Evolutionary conservation across 2,329 filamentous ascomycete genomes (phyloP).

Genomic region (Coniochaeta hoffmannii): DNA sequence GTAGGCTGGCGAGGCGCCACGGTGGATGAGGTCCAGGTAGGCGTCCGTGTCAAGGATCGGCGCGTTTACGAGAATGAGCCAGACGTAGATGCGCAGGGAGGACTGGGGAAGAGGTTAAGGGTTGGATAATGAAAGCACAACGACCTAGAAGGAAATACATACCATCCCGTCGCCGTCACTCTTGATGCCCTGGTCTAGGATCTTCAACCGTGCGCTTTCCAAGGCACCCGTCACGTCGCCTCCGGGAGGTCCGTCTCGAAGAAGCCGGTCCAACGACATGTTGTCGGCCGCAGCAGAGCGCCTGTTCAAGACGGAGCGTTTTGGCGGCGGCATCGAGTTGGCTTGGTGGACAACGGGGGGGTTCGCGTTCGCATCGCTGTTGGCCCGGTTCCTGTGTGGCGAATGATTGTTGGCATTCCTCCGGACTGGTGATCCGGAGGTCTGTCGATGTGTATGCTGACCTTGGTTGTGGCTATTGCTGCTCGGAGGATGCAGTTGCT

Average conservation of each 20-base stretch:
- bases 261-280: conserved; percentile 63
- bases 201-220: conserved; percentile 64
- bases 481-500: conserved; percentile 21
- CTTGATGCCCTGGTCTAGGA: conserved; percentile 67
- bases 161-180: conserved; percentile 79
- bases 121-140: not conserved
- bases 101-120: conserved; percentile 51
- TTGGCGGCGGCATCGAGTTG: conserved; percentile 13
- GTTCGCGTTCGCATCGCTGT: conserved; percentile 54
- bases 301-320: conserved; percentile 36
- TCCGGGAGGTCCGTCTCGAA: conserved; percentile 72
- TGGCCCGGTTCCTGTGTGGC: conserved; percentile 56
- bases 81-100: conserved; percentile 86
- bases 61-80: conserved; percentile 88
- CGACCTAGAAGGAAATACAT: conserved; percentile 16
- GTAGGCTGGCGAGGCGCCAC: conserved; percentile 89
- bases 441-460: conserved; percentile 17
- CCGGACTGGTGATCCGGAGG: conserved; percentile 24
- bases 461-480: conserved; percentile 10
- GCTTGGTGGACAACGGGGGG: conserved; percentile 20
- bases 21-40: conserved; percentile 85
- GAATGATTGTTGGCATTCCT: conserved; percentile 32
- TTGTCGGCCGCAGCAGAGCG: conserved; percentile 43
- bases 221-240: conserved; percentile 61
- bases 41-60: conserved; percentile 77